Conservation (phyloP, 1,284 basidiomycete genomes). For the Rugosomyces carneus region DNA sequence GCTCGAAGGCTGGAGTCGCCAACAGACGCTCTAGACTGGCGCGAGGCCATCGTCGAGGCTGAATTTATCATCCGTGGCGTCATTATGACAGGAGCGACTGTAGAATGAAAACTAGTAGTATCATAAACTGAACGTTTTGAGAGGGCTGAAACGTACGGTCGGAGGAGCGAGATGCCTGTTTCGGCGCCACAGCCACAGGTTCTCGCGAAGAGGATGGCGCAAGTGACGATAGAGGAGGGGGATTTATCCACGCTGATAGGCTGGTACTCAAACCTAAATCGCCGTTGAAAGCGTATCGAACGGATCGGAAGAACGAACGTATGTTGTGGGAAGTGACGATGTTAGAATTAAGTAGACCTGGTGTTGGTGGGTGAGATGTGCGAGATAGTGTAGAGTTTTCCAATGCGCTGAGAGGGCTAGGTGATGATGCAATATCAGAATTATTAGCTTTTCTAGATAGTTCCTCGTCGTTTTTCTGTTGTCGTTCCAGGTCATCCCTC, state of each 20-base stretch:
- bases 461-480: conserved; percentile 23
- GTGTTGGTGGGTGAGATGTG: conserved; percentile 5
- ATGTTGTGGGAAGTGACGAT: conserved; percentile 7
- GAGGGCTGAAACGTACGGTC: conserved; percentile 47
- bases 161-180: too few relatives aligned
- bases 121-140: background rate
- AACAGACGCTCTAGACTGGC: conserved; percentile 37
- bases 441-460: conserved; percentile 19
- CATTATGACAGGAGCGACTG: conserved; percentile 89
- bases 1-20: conserved; percentile 28
- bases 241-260: conserved; percentile 4
- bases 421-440: background rate
- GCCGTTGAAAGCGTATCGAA: conserved; percentile 11
- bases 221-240: conserved; percentile 5
- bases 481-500: conserved; percentile 40
- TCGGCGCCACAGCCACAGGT: background rate
- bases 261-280: background rate
- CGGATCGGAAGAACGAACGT: conserved; percentile 13
- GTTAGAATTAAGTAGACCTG: conserved; percentile 2
- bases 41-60: conserved; percentile 54
- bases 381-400: conserved; percentile 14
- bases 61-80: conserved; percentile 74
- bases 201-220: background rate
- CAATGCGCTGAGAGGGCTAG: conserved; percentile 1
- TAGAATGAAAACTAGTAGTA: conserved; percentile 3